Evolutionary conservation across 1,284 basidiomycete species (phyloP).

Genomic region (Sporisorium exsertum): DNA sequence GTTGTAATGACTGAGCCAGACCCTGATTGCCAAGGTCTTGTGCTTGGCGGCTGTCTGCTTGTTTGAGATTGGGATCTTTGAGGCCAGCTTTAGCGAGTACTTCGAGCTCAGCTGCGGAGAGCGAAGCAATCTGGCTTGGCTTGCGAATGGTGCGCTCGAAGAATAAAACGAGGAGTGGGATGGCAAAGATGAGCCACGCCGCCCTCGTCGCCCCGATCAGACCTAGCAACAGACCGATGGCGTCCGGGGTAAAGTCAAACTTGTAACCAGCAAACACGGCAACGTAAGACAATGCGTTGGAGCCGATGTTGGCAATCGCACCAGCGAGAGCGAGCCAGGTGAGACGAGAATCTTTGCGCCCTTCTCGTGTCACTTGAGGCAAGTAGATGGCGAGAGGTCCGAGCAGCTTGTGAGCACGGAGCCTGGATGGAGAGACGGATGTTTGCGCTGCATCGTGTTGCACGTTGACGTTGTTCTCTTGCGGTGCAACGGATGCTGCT

Average conservation of each 20-base stretch:
- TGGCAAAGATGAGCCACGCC: constrained; percentile 41
- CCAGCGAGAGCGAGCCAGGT: constrained; percentile 41
- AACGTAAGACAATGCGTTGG: constrained; percentile 37
- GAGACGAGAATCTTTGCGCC: constrained; percentile 43
- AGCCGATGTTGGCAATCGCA: constrained; percentile 42
- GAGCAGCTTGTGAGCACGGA: constrained; percentile 24
- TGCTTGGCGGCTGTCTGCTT: neutral
- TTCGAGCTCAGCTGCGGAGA: constrained; percentile 32
- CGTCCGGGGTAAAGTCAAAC: constrained; percentile 49
- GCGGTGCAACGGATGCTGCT: neutral
- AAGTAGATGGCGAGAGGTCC: constrained; percentile 43
- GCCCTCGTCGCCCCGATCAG: constrained; percentile 43
- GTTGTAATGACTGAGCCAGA: neutral
- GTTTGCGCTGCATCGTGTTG: neutral
- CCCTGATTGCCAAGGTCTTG: constrained; percentile 12
- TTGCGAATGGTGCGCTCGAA: constrained; percentile 38
- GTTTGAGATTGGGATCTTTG: constrained; percentile 35
- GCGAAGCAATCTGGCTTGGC: constrained; percentile 19
- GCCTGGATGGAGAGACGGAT: constrained; percentile 16
- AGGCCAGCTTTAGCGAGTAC: constrained; percentile 36
- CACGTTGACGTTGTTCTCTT: neutral
- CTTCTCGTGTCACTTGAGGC: constrained; percentile 28
- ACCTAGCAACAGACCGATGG: constrained; percentile 35
- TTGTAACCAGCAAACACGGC: constrained; percentile 47
- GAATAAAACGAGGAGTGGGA: constrained; percentile 36